Percentiles rank a stretch among this genome's conserved stretches.
Evolutionary conservation across 352 stramenopile species (phyloP).

Genomic region (Globisporangium solare): DNA sequence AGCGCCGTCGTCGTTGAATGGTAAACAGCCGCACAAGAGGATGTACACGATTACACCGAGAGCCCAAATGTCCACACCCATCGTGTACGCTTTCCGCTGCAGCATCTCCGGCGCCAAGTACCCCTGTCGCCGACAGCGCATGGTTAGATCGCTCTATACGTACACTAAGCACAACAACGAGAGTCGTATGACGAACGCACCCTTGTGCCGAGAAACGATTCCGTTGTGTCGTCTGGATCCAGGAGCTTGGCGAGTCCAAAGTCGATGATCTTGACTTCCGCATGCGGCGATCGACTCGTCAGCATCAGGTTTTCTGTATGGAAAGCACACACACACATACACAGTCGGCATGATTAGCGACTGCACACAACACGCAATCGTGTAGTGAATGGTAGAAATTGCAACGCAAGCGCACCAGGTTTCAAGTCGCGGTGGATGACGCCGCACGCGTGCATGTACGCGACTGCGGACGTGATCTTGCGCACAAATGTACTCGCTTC

Average conservation of each 20-base stretch:
- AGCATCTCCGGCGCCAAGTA: slow-evolving; percentile 99
- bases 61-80: slow-evolving; percentile 97
- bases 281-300: slow-evolving; percentile 69
- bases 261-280: slow-evolving; percentile 98
- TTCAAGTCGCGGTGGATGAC: slow-evolving; percentile 90
- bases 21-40: slow-evolving; percentile 95
- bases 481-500: slow-evolving; percentile 83
- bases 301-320: slow-evolving; percentile 78
- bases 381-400: neutral
- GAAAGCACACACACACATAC: too few relatives aligned
- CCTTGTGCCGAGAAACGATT: slow-evolving; percentile 78
- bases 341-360: neutral
- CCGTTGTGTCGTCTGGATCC: slow-evolving; percentile 73
- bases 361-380: neutral
- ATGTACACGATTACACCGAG: slow-evolving; percentile 98
- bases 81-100: slow-evolving; percentile 95
- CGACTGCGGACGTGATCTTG: slow-evolving; percentile 87
- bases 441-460: slow-evolving; percentile 85
- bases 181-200: slow-evolving; percentile 17
- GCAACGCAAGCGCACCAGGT: slow-evolving; percentile 35
- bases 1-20: slow-evolving; percentile 97
- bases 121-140: slow-evolving; percentile 36
- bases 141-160: neutral
- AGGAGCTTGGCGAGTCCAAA: slow-evolving; percentile 97
- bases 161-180: neutral